phyloP scores from a whole-genome alignment of 768 basidiomycete genomes.

The Lactarius pseudohatsudake region DNA sequence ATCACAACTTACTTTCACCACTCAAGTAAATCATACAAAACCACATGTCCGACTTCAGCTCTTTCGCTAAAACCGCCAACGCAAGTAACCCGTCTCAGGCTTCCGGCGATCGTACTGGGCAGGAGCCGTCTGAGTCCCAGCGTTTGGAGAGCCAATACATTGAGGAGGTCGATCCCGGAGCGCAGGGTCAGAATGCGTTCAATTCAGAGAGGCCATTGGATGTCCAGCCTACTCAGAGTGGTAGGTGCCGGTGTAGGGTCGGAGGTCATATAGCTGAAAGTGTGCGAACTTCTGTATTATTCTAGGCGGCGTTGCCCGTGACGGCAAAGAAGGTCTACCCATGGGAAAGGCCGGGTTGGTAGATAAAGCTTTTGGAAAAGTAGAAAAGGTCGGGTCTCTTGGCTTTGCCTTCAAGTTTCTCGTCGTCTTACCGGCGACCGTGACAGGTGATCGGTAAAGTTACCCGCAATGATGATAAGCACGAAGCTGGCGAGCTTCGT shows the following conservation, averaged over 20 bases:
- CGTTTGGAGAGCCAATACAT: not conserved
- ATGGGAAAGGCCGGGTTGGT: slow-evolving; percentile 44
- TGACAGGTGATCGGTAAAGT: slow-evolving; percentile 52
- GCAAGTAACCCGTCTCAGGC: slow-evolving; percentile 21
- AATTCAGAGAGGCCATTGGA: slow-evolving; percentile 37
- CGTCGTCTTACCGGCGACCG: not conserved
- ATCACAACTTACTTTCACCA: not conserved
- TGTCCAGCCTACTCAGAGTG: slow-evolving; percentile 36
- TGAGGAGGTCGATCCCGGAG: not conserved
- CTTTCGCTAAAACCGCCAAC: not conserved
- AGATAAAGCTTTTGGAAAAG: slow-evolving; percentile 61
- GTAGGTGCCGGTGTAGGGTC: slow-evolving; percentile 34
- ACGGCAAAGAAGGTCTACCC: slow-evolving; percentile 37
- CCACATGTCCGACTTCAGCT: not conserved
- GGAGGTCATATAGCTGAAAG: not conserved
- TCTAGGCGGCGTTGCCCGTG: slow-evolving; percentile 40
- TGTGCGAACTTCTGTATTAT: slow-evolving; percentile 7
- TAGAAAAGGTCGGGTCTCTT: slow-evolving; percentile 46
- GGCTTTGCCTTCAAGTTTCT: not conserved
- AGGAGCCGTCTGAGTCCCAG: slow-evolving; percentile 11
- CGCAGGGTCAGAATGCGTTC: slow-evolving; percentile 32
- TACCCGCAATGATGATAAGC: slow-evolving; percentile 47
- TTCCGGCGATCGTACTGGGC: slow-evolving; percentile 36
- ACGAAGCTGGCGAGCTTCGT: slow-evolving; percentile 58
- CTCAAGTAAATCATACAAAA: not conserved